phyloP scores from a whole-genome alignment of 495 filamentous ascomycete species.

The Daldinia decipiens region DNA sequence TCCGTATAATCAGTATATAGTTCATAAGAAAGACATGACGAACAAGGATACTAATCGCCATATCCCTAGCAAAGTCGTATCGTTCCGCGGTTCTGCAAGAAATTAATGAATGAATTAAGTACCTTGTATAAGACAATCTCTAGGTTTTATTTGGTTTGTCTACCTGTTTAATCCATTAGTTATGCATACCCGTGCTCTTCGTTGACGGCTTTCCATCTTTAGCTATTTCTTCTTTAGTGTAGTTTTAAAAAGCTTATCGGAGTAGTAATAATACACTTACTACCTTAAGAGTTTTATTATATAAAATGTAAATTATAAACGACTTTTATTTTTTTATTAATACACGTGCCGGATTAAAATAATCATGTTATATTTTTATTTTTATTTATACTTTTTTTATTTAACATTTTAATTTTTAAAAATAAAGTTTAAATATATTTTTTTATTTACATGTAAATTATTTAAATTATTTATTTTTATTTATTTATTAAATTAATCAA shows the following conservation, averaged over 20 bases:
- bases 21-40: background rate
- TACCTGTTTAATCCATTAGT: constrained; percentile 5
- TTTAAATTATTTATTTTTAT: too few relatives aligned
- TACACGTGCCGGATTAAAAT: constrained; percentile 1
- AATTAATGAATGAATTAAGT: background rate
- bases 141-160: background rate
- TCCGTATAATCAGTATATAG: constrained; percentile 9
- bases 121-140: background rate
- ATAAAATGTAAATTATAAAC: background rate
- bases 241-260: background rate
- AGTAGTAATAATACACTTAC: background rate
- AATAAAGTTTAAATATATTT: too few relatives aligned
- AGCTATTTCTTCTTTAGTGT: constrained; percentile 12
- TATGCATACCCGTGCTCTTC: background rate
- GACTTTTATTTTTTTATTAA: background rate
- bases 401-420: too few relatives aligned
- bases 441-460: too few relatives aligned
- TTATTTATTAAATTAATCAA: too few relatives aligned
- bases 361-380: too few relatives aligned
- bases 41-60: background rate
- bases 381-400: too few relatives aligned
- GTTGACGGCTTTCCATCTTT: background rate
- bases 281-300: background rate
- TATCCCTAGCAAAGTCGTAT: background rate
- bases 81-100: background rate